phyloP scores from a whole-genome alignment of 2,329 filamentous ascomycete species.

The Salinomyces thailandicus region DNA sequence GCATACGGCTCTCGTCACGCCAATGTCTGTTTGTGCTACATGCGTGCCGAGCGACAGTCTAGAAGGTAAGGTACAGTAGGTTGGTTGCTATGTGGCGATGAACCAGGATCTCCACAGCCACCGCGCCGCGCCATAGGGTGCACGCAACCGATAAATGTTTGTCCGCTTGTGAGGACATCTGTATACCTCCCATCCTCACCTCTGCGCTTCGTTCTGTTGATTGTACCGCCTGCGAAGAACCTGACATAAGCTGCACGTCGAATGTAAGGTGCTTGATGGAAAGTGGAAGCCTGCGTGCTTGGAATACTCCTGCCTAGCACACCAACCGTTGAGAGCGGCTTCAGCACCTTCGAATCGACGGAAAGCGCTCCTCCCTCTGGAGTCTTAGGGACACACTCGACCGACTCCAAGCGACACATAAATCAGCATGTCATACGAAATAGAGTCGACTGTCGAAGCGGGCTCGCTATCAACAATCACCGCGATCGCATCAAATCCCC shows the following conservation, averaged over 20 bases:
- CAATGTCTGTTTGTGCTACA: too few species aligned
- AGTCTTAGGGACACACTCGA: too few species aligned
- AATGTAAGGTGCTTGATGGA: too few species aligned
- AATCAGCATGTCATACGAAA: slow-evolving; percentile 6
- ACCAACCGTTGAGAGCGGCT: too few species aligned
- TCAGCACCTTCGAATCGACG: too few species aligned
- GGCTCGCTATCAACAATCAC: slow-evolving; percentile 73
- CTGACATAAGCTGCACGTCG: background rate
- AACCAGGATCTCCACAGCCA: background rate
- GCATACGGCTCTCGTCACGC: too few species aligned
- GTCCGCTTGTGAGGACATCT: background rate
- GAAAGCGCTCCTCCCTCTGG: too few species aligned
- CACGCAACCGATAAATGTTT: background rate
- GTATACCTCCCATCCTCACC: too few species aligned
- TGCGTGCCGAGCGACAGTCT: too few species aligned
- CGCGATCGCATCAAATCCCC: slow-evolving; percentile 72
- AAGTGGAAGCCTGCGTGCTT: background rate
- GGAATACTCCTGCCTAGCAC: background rate
- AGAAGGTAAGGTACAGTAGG: too few species aligned
- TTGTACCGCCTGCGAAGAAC: background rate
- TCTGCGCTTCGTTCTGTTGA: background rate
- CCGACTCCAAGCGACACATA: too few species aligned
- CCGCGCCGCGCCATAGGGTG: background rate
- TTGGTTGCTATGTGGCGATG: background rate
- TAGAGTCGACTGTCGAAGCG: slow-evolving; percentile 53